phyloP scores from a whole-genome alignment of 306 rosid genomes.

The Ochetophila trinervis region DNA sequence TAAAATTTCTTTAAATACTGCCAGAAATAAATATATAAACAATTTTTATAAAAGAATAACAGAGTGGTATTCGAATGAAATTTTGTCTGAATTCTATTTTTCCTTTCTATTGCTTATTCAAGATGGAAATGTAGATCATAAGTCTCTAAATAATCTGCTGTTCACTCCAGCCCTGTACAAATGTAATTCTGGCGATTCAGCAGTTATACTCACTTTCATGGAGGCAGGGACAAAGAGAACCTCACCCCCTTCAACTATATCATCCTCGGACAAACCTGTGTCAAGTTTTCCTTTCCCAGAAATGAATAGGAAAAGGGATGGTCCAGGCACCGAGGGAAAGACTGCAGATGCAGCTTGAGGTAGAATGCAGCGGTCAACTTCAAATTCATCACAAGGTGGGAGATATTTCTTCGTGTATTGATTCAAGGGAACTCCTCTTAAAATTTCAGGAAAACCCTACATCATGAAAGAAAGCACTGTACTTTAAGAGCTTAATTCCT shows the following conservation, averaged over 20 bases:
- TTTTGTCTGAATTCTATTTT: not conserved
- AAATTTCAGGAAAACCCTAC: constrained; percentile 43
- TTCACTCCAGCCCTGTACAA: constrained; percentile 42
- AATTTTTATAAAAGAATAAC: not conserved
- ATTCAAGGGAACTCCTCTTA: constrained; percentile 32
- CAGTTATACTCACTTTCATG: constrained; percentile 25
- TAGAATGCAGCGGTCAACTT: constrained; percentile 35
- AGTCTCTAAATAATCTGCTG: constrained; percentile 30
- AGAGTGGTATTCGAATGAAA: not conserved
- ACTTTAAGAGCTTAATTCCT: not conserved
- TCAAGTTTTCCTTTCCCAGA: constrained; percentile 32
- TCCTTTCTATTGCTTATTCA: not conserved
- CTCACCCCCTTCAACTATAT: constrained; percentile 29
- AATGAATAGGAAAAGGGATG: constrained; percentile 34
- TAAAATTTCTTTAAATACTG: too few species aligned
- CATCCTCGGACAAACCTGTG: constrained; percentile 15
- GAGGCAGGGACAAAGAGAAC: constrained; percentile 37
- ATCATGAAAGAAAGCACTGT: constrained; percentile 1
- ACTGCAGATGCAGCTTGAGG: constrained; percentile 28
- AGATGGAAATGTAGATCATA: constrained; percentile 11
- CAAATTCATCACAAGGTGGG: constrained; percentile 41
- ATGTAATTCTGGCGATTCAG: constrained; percentile 24
- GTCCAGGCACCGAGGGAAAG: constrained; percentile 37
- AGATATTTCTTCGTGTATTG: constrained; percentile 29
- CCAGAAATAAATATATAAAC: too few species aligned